These are phyloP conservation scores for Friedmanniomyces endolithicus DNA, from an alignment of 495 filamentous ascomycete species.

Conservation along the genomic window DNA sequence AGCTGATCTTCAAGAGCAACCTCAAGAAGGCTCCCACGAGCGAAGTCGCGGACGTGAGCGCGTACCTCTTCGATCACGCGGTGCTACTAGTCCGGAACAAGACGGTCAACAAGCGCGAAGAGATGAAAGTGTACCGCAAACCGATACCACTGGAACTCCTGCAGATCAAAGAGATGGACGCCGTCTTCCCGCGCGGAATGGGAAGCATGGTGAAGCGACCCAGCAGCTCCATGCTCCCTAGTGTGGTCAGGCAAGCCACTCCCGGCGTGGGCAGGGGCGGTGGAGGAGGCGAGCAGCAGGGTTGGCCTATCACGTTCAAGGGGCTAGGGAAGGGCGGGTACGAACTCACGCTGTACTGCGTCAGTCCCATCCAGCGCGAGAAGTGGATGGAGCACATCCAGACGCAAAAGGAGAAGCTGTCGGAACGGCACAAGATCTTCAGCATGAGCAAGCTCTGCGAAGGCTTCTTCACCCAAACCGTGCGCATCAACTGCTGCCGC, in stretches of 20 bases:
- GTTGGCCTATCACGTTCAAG: conserved; percentile 91
- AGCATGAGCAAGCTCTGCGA: conserved; percentile 77
- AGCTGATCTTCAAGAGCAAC: conserved; percentile 81
- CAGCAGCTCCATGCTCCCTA: conserved; percentile 74
- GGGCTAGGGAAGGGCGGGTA: conserved; percentile 96
- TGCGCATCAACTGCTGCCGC: conserved; percentile 84
- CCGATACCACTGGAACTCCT: conserved; percentile 92
- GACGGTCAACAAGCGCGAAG: conserved; percentile 80
- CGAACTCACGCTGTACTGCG: conserved; percentile 80
- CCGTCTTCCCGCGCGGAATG: conserved; percentile 60
- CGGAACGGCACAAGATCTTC: conserved; percentile 83
- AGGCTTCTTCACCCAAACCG: conserved; percentile 66
- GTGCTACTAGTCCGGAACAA: conserved; percentile 79
- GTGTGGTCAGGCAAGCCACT: conserved; percentile 31
- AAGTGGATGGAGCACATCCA: conserved; percentile 98
- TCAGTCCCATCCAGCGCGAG: conserved; percentile 61
- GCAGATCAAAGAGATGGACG: conserved; percentile 92
- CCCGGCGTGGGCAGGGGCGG: conserved; percentile 24
- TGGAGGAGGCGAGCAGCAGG: conserved; percentile 44
- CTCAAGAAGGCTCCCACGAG: conserved; percentile 87
- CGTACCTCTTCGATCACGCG: conserved; percentile 93
- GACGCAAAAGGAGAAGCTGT: conserved; percentile 69
- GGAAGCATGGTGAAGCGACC: conserved; percentile 68
- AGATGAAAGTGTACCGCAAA: conserved; percentile 85
- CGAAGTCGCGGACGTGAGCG: conserved; percentile 68